Percentiles rank a stretch among this genome's conserved stretches.
Evolutionary conservation across 2,329 filamentous ascomycete species (phyloP).

Genomic region (Colletotrichum lentis): DNA sequence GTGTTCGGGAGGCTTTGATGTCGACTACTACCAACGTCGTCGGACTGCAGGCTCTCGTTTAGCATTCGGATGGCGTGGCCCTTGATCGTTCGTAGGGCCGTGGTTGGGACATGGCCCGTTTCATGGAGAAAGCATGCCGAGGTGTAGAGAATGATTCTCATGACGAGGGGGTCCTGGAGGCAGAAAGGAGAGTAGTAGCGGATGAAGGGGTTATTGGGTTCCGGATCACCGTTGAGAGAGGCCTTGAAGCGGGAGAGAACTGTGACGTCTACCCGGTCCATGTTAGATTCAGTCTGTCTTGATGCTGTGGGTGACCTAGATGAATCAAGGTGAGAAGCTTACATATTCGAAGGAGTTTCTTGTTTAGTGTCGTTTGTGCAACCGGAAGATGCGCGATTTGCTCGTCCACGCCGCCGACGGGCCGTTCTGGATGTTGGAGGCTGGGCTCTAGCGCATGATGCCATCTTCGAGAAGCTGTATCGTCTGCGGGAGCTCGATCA

Average conservation of each 20-base stretch:
- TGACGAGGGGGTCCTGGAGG: conserved; percentile 59
- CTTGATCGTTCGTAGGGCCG: conserved; percentile 54
- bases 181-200: conserved; percentile 58
- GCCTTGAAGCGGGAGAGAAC: conserved; percentile 61
- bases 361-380: conserved; percentile 53
- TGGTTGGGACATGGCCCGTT: conserved; percentile 56
- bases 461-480: not conserved
- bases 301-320: not conserved
- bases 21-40: conserved; percentile 21
- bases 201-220: conserved; percentile 55
- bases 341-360: conserved; percentile 50
- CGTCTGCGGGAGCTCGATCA: not conserved
- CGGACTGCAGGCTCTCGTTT: conserved; percentile 55
- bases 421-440: conserved; percentile 1
- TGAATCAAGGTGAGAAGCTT: not conserved
- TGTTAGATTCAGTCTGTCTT: conserved; percentile 1
- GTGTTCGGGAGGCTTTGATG: not conserved
- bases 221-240: conserved; percentile 58
- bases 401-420: conserved; percentile 41
- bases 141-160: conserved; percentile 59
- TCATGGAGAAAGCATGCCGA: conserved; percentile 62
- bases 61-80: conserved; percentile 55
- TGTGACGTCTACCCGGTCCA: conserved; percentile 53
- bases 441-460: not conserved
- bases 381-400: conserved; percentile 54